phyloP scores from a whole-genome alignment of 352 stramenopile genomes.

The Pythium dissimile region DNA sequence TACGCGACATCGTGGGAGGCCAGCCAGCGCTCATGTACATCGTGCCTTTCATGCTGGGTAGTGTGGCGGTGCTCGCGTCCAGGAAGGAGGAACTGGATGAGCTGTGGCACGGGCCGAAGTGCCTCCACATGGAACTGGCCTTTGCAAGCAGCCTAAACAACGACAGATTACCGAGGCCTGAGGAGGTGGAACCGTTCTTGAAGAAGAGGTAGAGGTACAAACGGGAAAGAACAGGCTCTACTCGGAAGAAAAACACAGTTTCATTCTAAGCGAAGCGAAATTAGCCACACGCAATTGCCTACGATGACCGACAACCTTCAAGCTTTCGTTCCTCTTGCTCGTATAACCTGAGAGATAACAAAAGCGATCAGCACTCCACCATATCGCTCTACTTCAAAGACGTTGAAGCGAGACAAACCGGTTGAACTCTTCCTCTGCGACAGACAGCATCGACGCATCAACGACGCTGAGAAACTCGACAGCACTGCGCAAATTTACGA shows the following conservation, averaged over 20 bases:
- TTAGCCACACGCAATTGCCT: no score
- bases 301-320: no score
- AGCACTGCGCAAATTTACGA: conserved; percentile 89
- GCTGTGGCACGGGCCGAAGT: conserved; percentile 75
- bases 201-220: conserved; percentile 12
- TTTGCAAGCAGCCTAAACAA: background rate
- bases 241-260: background rate
- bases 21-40: conserved; percentile 96
- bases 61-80: conserved; percentile 53
- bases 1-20: conserved; percentile 83
- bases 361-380: background rate
- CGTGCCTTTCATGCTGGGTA: conserved; percentile 83
- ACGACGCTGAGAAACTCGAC: conserved; percentile 90
- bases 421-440: conserved; percentile 78
- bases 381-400: background rate
- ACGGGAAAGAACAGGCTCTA: background rate
- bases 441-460: conserved; percentile 78
- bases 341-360: conserved; percentile 12
- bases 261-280: no score
- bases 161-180: conserved; percentile 1
- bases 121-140: conserved; percentile 26
- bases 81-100: conserved; percentile 50
- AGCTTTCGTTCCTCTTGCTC: conserved; percentile 14
- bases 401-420: conserved; percentile 35
- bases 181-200: conserved; percentile 25